A percentile compares a stretch with the other conserved stretches of the same genome.
These are phyloP conservation scores for Hypoxylon cercidicola DNA, from an alignment of 495 filamentous ascomycete species.

Conservation along the genomic window DNA sequence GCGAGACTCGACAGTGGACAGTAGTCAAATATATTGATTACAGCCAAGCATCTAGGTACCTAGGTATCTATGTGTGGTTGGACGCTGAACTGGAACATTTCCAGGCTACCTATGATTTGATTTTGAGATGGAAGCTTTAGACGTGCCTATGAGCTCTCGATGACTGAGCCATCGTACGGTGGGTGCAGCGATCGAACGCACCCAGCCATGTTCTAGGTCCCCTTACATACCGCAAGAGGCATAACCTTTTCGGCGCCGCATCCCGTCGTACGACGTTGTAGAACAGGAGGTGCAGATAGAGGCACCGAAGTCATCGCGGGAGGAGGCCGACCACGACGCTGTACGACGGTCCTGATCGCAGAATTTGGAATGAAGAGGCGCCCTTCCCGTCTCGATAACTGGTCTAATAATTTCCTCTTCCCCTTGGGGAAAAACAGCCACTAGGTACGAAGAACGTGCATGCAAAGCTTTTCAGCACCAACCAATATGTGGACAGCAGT, in stretches of 20 bases:
- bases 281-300: constrained; percentile 7
- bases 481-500: constrained; percentile 25
- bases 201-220: neutral
- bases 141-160: constrained; percentile 7
- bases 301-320: constrained; percentile 25
- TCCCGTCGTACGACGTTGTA: constrained; percentile 13
- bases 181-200: constrained; percentile 8
- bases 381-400: constrained; percentile 20
- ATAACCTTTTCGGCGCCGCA: constrained; percentile 3
- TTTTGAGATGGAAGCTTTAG: neutral
- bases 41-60: constrained; percentile 14
- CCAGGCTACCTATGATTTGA: constrained; percentile 15
- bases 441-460: constrained; percentile 28
- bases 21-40: constrained; percentile 38
- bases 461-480: constrained; percentile 28
- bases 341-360: constrained; percentile 24
- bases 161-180: constrained; percentile 28
- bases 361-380: constrained; percentile 33
- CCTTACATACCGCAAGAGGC: constrained; percentile 1
- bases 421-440: constrained; percentile 38
- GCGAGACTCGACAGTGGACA: constrained; percentile 30
- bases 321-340: constrained; percentile 20
- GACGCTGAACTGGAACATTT: constrained; percentile 10
- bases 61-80: constrained; percentile 8
- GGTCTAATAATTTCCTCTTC: constrained; percentile 30